Conservation (phyloP, 805 yeast species). For the Metschnikowia chrysomelidarum region DNA sequence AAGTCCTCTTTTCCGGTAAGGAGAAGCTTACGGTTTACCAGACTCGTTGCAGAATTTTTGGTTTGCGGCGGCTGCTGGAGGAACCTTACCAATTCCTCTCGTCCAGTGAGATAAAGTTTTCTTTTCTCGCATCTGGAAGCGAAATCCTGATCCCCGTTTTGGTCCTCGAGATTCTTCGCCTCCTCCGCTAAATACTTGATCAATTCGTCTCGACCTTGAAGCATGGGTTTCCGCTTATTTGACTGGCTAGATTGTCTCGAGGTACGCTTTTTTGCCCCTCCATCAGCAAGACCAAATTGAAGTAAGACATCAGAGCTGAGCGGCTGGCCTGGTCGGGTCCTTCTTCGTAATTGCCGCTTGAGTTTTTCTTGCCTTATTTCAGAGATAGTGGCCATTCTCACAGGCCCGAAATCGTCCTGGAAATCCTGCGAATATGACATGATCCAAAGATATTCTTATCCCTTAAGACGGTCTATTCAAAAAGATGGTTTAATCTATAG, state of each 20-base stretch:
- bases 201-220: slow-evolving; percentile 2
- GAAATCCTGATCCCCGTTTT: neutral
- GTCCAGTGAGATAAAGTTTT: slow-evolving; percentile 3
- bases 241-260: neutral
- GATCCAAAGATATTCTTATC: neutral
- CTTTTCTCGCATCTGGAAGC: neutral
- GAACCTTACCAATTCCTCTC: slow-evolving; percentile 3
- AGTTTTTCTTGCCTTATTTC: slow-evolving; percentile 5
- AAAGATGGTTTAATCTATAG: neutral
- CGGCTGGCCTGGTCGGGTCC: neutral
- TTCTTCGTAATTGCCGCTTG: slow-evolving; percentile 4
- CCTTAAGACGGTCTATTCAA: too few species aligned
- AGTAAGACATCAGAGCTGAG: too few species aligned
- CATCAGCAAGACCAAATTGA: neutral
- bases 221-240: slow-evolving; percentile 1
- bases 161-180: neutral
- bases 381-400: slow-evolving; percentile 3
- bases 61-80: slow-evolving; percentile 5
- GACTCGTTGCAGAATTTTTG: neutral
- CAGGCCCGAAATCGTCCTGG: slow-evolving; percentile 11
- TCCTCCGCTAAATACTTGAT: neutral
- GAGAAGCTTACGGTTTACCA: neutral
- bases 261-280: neutral
- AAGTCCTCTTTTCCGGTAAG: slow-evolving; percentile 12
- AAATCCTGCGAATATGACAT: slow-evolving; percentile 21